Evolutionary conservation across 176 grass and related monocot genomes (phyloP), one percentile per base, ranked within the genome.

Genomic region (Areca catechu): DNA sequence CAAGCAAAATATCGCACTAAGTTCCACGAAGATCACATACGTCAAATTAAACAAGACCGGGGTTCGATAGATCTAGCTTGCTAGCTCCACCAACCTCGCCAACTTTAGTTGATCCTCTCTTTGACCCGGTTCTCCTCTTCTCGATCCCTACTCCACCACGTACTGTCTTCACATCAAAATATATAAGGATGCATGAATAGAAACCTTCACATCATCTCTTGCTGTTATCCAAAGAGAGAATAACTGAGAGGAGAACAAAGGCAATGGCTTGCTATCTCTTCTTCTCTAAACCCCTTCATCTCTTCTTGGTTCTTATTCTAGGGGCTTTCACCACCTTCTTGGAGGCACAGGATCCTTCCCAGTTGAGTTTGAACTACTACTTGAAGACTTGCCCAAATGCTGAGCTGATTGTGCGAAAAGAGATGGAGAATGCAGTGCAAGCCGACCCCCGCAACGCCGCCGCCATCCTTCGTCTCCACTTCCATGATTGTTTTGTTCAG

Each of bases 401-500:
- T 34, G 63, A 85, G 64, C 71, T 92, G 7, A 76, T 98, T n/a
- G 81, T 98, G 56, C 68, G 80, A n/a, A 24, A 68, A 0, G 93
- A 98, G 76, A 88, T 88, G 93, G 84, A 91, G 67, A 85, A 87
- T 6, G 79, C 79, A 0, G 87, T 83, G 72, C 65, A 62, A 4
- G 84, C 68, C 0, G 81, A 98, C 15, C 73, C 69, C 1, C 93
- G 83, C 67, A 92, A 91, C 0, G 87, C 81, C 0, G 93, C 93
- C 19, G 49, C 88, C 51, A 61, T 97, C 64, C 88, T 96, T 10
- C 92, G 92, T 57, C 83, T 97, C 12, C 92, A 97, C 60, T 91
- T 97, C 50, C 92, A 97, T 30, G 92, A 97, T 71, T 97, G 92
- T 47, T 97, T 98, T 28, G 93, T 98, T 27, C 87, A 98, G 86